Evolutionary conservation across 306 rosid genomes (phyloP), one percentile per base, ranked within the genome.

Genomic region (Corylus avellana): DNA sequence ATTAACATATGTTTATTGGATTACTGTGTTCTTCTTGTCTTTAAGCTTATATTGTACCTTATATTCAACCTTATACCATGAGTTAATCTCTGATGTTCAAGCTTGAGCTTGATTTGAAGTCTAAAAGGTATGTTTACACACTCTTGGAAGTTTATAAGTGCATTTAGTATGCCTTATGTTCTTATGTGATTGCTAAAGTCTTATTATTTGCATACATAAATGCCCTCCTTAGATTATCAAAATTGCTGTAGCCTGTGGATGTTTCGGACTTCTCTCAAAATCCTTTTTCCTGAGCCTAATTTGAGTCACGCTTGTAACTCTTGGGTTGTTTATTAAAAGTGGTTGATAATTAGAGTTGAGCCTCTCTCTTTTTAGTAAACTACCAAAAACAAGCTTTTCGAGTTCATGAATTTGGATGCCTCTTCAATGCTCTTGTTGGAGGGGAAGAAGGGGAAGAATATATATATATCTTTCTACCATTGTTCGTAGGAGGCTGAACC

Each of bases 1-100:
- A 55, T 78, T 76, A 74, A 77, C 29, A 58, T 64, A 57, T 68
- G 76, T 78, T 61, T 83, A 77, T 58, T 49, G 56, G 72, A 69
- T 83, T 49, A 58, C 64, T 37, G 68, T 76, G 75, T 42, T 56
- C 51, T n/a, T 68, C n/a, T 18, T 25, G n/a, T 42, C 72, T 14
- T 18, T 68, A 18, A 8, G 32, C 51, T 68, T 68, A 42, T 18
- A n/a, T 39, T 68, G n/a, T 68, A 11, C 25, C 7, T 12, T 2
- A 27, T 25, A 12, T 67, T 67, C 11, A 39, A 10, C 48, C 12
- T 22, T 3, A 27, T 10, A 12, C 42, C 7, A 29, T 62, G 69
- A 27, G 8, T 29, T 62, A 5, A 27, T 62, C 18, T 62, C 29
- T 29, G 69, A 12, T 14, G 29, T 62, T 27, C 29, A 13, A 14